phyloP scores from a whole-genome alignment of 2,329 filamentous ascomycete species.

The Aureobasidium namibiae region DNA sequence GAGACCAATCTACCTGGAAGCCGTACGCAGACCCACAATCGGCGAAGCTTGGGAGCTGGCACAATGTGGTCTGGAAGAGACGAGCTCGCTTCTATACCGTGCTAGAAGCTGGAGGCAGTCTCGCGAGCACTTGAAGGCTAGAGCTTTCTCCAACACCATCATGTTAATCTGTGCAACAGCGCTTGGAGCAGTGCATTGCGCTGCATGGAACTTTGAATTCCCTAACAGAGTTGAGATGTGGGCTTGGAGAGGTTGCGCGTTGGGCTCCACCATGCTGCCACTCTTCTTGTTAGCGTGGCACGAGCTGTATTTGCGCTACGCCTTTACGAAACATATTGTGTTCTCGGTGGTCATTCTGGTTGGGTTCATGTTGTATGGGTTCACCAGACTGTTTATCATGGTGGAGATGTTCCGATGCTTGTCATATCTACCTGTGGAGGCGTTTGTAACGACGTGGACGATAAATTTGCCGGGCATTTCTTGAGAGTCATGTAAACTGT shows the following conservation, averaged over 20 bases:
- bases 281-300: neutral
- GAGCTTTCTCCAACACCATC: neutral
- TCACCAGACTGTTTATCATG: slow-evolving; percentile 4
- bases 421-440: neutral
- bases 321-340: neutral
- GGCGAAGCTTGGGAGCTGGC: neutral
- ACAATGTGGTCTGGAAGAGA: neutral
- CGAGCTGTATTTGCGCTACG: neutral
- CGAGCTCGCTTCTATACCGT: neutral
- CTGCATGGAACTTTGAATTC: neutral
- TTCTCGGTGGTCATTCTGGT: neutral
- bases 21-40: neutral
- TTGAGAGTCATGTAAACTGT: neutral
- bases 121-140: neutral
- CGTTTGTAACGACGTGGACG: slow-evolving; percentile 1
- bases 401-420: slow-evolving; percentile 7
- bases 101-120: neutral
- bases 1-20: neutral
- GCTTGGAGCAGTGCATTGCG: neutral
- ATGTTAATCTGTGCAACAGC: neutral
- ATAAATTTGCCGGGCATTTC: neutral
- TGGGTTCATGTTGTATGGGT: neutral
- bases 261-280: neutral
- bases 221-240: neutral
- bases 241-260: neutral